Evolutionary conservation across 2,329 filamentous ascomycete genomes (phyloP).

Genomic region (Cercospora sojina): DNA sequence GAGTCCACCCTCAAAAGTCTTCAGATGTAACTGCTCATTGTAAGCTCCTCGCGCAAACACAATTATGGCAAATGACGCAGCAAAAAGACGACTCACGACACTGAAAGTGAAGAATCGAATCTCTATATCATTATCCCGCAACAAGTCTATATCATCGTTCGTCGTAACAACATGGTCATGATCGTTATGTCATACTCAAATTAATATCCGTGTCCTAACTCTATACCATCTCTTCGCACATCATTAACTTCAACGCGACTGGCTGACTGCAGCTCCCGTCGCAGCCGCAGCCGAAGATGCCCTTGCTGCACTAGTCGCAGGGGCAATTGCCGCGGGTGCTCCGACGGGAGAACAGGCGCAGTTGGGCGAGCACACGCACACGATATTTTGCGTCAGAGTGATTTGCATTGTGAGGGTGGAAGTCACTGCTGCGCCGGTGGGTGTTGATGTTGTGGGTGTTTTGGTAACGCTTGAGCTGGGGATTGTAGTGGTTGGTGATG

Average conservation of each 20-base stretch:
- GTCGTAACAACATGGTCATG: not conserved
- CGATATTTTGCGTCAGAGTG: conserved; percentile 15
- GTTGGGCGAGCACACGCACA: conserved; percentile 13
- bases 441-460: not conserved
- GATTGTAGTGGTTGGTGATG: not conserved
- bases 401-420: conserved; percentile 13
- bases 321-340: not conserved
- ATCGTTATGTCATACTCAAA: not conserved
- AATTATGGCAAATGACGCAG: no score
- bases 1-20: no score
- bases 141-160: not conserved
- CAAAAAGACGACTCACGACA: no score
- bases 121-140: not conserved
- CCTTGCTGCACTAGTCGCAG: not conserved
- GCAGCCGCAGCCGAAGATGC: not conserved
- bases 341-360: conserved; percentile 12
- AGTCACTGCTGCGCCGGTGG: not conserved
- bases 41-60: no score
- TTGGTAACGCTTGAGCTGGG: conserved; percentile 3
- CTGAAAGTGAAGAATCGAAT: not conserved
- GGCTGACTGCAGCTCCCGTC: not conserved
- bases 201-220: no score
- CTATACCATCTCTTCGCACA: not conserved
- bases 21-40: no score
- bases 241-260: not conserved